Percentiles rank a stretch among this genome's conserved stretches.
These are phyloP conservation scores for Ustilago shanxiensis DNA, from an alignment of 1,284 basidiomycete genomes.

Conservation along the genomic window DNA sequence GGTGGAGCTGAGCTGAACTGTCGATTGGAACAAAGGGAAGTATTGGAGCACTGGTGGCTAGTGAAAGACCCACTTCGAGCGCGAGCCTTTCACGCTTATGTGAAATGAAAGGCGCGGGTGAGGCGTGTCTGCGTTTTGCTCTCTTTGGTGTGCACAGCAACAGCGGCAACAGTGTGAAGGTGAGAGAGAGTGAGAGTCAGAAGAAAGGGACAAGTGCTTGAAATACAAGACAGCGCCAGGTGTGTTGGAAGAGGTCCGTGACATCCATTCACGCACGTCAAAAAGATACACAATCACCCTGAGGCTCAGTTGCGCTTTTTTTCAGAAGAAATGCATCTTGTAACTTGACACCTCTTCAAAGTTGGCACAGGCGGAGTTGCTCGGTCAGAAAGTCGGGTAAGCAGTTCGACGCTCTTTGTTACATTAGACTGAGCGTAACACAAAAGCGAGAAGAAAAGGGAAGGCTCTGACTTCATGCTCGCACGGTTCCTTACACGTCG, in stretches of 20 bases:
- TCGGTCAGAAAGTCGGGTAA: neutral
- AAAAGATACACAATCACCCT: too few relatives aligned
- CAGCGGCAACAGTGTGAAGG: neutral
- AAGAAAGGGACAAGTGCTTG: neutral
- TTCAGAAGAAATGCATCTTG: slow-evolving; percentile 7
- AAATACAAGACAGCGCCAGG: neutral
- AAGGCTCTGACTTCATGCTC: slow-evolving; percentile 7
- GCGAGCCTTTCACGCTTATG: neutral
- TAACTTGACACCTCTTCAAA: neutral
- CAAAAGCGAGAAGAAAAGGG: neutral
- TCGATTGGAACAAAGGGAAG: neutral
- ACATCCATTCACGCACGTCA: too few relatives aligned
- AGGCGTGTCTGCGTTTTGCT: neutral
- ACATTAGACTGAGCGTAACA: neutral
- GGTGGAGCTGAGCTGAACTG: neutral
- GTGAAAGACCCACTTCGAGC: neutral
- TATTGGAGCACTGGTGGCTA: neutral
- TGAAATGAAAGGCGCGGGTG: neutral
- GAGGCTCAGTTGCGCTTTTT: slow-evolving; percentile 7
- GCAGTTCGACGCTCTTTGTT: neutral
- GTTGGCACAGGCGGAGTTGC: neutral
- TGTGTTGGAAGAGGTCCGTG: slow-evolving; percentile 5
- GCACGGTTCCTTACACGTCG: slow-evolving; percentile 22
- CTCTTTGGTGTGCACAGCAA: neutral
- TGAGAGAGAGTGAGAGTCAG: too few relatives aligned